Base-by-base conservation (phyloP, 805 yeast species). In the Lipomyces oligophaga region DNA sequence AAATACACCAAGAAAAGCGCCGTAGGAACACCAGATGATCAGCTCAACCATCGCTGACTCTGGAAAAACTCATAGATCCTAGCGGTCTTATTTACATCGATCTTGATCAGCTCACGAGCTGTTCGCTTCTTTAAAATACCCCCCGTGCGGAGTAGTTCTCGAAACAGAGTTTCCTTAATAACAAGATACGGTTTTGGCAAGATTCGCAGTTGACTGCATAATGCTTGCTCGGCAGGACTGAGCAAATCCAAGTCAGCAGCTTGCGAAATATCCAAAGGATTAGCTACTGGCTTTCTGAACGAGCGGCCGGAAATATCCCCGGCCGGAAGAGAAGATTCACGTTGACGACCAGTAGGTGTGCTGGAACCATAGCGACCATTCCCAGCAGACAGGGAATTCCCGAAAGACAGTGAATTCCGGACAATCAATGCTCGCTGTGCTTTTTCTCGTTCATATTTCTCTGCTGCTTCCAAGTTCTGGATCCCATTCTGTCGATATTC, bases 161-260 rank as follows among this genome's bases (percentile, higher is more conserved):
- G 78, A 72, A 93, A 87, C 45, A 93, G 66, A 2, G 86, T 79
- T 63, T 86, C 95, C 62, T 93, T 93, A 54, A 93, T 85, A 2
- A 95, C 96, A 51, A 93, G 70, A 61, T 90, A 93, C 2, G 97
- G 95, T 64, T 93, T 90, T 13, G 99, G 98, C 46, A 84, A 67
- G 8, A 94, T 82, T 53, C 95, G 78, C 52, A 94, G 71, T 39
- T 80, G 83, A 3, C 89, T 74, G 67, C 98, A 94, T 38, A 93
- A 67, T 44, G 78, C 79, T 63, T 83, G 90, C 63, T 93, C 99
- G 45, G 86, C 96, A n/a, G 80, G 77, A 1, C 94, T 83, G 39
- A 93, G 69, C 46, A 93, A 67, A 33, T 85, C 88, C 50, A 77
- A 85, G 63, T 93, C 97, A 1, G 88, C 77, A 0, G 95, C 81